Evolutionary conservation across 1,284 basidiomycete genomes (phyloP).

Genomic region (Moniliella sp.): DNA sequence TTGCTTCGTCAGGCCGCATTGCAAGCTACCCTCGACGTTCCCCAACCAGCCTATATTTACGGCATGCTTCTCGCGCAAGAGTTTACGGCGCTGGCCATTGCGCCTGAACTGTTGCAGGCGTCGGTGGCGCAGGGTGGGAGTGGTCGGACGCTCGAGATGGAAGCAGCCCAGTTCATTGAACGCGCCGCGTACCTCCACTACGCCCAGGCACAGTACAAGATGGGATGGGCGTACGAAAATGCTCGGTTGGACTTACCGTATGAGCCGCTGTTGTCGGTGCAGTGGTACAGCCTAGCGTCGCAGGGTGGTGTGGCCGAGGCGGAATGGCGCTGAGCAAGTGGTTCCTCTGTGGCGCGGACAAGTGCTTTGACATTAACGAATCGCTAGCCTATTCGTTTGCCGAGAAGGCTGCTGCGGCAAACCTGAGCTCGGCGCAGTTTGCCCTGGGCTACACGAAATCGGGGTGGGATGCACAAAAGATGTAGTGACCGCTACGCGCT

Average conservation of each 20-base stretch:
- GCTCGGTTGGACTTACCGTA: constrained; percentile 65
- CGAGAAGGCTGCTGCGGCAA: constrained; percentile 63
- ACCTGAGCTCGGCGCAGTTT: constrained; percentile 66
- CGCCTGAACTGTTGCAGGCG: constrained; percentile 10
- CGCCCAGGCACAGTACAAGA: constrained; percentile 69
- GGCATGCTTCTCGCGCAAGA: constrained; percentile 62
- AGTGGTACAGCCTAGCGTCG: constrained; percentile 63
- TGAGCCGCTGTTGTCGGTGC: constrained; percentile 68
- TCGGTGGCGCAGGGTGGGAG: too few species aligned
- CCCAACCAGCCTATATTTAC: constrained; percentile 59
- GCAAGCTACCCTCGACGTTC: constrained; percentile 50
- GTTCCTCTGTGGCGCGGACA: constrained; percentile 71
- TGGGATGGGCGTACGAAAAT: constrained; percentile 70
- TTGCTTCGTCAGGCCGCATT: constrained; percentile 57
- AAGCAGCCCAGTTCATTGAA: constrained; percentile 40
- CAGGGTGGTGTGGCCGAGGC: constrained; percentile 54
- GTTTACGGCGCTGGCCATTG: too few species aligned
- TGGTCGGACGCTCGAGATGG: too few species aligned
- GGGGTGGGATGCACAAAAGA: constrained; percentile 35
- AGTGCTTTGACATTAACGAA: constrained; percentile 70
- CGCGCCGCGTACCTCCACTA: constrained; percentile 67
- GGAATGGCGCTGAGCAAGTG: constrained; percentile 81
- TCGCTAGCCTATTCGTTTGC: constrained; percentile 66
- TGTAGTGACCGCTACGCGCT: too few species aligned
- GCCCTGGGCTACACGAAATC: constrained; percentile 73